Percentiles rank a stretch among this genome's conserved stretches.
Evolutionary conservation across 352 stramenopile species (phyloP).

Genomic region (Globisporangium cylindrosporum): DNA sequence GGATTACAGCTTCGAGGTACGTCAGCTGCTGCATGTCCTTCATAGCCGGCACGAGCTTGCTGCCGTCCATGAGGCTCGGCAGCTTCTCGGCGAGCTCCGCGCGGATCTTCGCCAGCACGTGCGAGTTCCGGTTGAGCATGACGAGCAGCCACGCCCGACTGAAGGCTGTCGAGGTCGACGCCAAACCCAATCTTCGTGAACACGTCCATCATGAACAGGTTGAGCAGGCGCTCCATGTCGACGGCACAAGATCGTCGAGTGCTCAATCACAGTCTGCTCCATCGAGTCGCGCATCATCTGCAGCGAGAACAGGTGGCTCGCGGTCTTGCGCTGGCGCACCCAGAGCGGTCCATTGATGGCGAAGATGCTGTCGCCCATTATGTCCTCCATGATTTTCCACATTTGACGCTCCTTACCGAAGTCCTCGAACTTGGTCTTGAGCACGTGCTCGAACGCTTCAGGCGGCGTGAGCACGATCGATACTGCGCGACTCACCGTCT

Average conservation of each 20-base stretch:
- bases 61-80: background rate
- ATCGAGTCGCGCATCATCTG: slow-evolving; percentile 32
- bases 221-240: slow-evolving; percentile 26
- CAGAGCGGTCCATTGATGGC: slow-evolving; percentile 36
- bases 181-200: slow-evolving; percentile 63
- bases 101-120: background rate
- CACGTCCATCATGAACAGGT: slow-evolving; percentile 51
- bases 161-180: slow-evolving; percentile 30
- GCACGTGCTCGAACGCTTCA: slow-evolving; percentile 28
- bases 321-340: slow-evolving; percentile 59
- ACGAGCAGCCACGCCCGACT: slow-evolving; percentile 64
- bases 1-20: slow-evolving; percentile 43
- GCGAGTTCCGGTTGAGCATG: slow-evolving; percentile 44
- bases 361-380: slow-evolving; percentile 66
- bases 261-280: slow-evolving; percentile 17
- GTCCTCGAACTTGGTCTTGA: slow-evolving; percentile 45
- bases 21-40: slow-evolving; percentile 25
- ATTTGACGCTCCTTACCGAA: slow-evolving; percentile 46
- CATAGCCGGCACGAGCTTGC: background rate
- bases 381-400: slow-evolving; percentile 21
- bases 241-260: slow-evolving; percentile 18
- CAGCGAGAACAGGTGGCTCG: slow-evolving; percentile 76
- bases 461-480: slow-evolving; percentile 25
- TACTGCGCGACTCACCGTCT: slow-evolving; percentile 4
- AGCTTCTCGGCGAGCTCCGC: background rate